phyloP scores from a whole-genome alignment of 306 rosid species.

The Vachellia collinsii region DNA sequence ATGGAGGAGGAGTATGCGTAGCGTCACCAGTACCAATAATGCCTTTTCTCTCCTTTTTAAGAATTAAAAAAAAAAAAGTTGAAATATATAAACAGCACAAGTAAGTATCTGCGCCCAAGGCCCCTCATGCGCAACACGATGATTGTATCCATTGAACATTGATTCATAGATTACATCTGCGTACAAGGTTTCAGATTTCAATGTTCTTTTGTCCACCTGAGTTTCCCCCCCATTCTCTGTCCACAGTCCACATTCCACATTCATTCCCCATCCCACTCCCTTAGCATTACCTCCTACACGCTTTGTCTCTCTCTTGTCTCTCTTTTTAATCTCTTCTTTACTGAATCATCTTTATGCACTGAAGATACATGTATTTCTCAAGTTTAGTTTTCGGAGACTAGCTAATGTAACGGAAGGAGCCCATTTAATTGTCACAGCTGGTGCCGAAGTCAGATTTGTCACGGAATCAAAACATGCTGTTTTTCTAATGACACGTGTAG shows the following conservation, averaged over 20 bases:
- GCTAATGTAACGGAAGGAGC: background rate
- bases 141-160: constrained; percentile 60
- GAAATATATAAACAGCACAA: background rate
- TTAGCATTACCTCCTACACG: constrained; percentile 29
- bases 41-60: background rate
- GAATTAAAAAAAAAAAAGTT: too few relatives aligned
- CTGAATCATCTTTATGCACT: too few relatives aligned
- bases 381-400: too few relatives aligned
- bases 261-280: constrained; percentile 37
- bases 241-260: constrained; percentile 46
- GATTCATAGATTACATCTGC: constrained; percentile 31
- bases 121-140: constrained; percentile 54
- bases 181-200: constrained; percentile 41
- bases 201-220: constrained; percentile 42
- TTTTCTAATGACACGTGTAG: constrained; percentile 49
- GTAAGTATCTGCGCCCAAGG: constrained; percentile 43
- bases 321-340: too few relatives aligned
- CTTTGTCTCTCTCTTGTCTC: constrained; percentile 45
- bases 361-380: too few relatives aligned
- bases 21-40: constrained; percentile 47
- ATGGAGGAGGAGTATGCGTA: constrained; percentile 34
- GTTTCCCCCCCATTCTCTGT: constrained; percentile 25
- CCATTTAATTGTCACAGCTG: background rate
- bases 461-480: constrained; percentile 18
- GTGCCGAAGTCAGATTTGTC: background rate